Base-by-base conservation (phyloP, 2,329 filamentous ascomycete species). In the Septoria linicola region DNA sequence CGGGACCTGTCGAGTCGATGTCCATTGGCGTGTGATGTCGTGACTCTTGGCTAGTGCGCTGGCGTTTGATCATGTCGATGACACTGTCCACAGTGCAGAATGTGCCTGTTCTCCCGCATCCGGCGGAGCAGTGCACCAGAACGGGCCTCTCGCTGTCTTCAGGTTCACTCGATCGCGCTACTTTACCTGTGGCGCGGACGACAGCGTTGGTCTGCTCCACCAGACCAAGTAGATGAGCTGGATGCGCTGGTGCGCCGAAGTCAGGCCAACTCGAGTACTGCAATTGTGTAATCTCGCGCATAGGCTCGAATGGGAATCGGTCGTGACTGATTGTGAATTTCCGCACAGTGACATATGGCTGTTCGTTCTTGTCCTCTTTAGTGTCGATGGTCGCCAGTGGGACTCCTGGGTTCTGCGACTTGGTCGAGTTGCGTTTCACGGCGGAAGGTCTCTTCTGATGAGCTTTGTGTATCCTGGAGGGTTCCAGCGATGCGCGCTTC, bases 201-300 rank as follows among this genome's bases (percentile, higher is more conserved):
- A 85, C 73, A 78, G 87, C 80, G 84, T 89, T 93, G 62, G 87
- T 88, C 45, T 96, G 81, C 69, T 96, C 90, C n/a, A 97, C 88
- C 13, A 99, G 73, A 1, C 86, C 88, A 13, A 99, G 78, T 1
- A 99, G 78, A 63, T 97, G 90, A 4, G 83, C 82, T 1, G 93
- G 90, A 63, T 95, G 87, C 0, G 93, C 90, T 0, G 92, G 92
- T 0, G 90, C 87, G 16, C 93, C 93, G 70, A 97, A 96, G 66
- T 99, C 93, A 0, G 93, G 93, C 93, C 93, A 99, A n/a, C 87
- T 85, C 0, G 89, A 84, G 68, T 96, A 97, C 66, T 97, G 91
- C 11, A 99, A 75, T 62, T 99, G 93, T 0, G 91, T 96, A 55
- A 99, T 86, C 70, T 97, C 91, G 19, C 92, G 87, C 59, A 96